A percentile compares a stretch with the other conserved stretches of the same genome.
Conservation (phyloP, 2,329 filamentous ascomycete genomes). For the Fusarium sp. region DNA sequence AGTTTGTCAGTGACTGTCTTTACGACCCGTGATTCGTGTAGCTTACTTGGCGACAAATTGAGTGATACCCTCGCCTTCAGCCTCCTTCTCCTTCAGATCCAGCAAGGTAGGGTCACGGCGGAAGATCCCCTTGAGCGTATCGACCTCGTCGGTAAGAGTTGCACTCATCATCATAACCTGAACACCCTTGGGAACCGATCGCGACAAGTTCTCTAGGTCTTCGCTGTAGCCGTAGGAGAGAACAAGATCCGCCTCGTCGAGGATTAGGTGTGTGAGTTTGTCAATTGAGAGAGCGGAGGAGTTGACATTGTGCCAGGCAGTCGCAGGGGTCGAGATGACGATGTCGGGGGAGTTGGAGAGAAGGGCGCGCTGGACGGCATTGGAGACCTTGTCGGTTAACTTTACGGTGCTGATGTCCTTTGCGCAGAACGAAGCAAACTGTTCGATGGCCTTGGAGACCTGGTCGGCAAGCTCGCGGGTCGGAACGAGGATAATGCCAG, state of each 20-base stretch:
- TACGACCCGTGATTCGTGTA: background rate
- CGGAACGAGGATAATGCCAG: conserved; percentile 90
- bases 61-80: conserved; percentile 79
- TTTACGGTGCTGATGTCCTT: conserved; percentile 87
- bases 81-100: conserved; percentile 85
- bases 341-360: conserved; percentile 89
- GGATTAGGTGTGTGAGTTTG: conserved; percentile 80
- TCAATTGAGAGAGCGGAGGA: conserved; percentile 73
- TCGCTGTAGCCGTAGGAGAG: conserved; percentile 95
- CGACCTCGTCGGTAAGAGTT: conserved; percentile 88
- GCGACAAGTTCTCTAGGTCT: conserved; percentile 83
- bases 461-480: conserved; percentile 95
- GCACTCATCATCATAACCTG: conserved; percentile 96
- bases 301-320: conserved; percentile 82
- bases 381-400: conserved; percentile 89
- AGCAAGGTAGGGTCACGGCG: conserved; percentile 83
- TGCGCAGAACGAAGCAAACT: conserved; percentile 83
- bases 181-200: conserved; percentile 82
- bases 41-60: conserved; percentile 86
- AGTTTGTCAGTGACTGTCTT: conserved; percentile 23
- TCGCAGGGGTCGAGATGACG: conserved; percentile 89
- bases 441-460: conserved; percentile 81
- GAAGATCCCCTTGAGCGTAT: conserved; percentile 86
- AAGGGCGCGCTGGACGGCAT: conserved; percentile 87
- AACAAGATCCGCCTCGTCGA: conserved; percentile 95